Evolutionary conservation across 306 rosid species (phyloP), one percentile per base, ranked within the genome.

Genomic region (Trifolium repens): DNA sequence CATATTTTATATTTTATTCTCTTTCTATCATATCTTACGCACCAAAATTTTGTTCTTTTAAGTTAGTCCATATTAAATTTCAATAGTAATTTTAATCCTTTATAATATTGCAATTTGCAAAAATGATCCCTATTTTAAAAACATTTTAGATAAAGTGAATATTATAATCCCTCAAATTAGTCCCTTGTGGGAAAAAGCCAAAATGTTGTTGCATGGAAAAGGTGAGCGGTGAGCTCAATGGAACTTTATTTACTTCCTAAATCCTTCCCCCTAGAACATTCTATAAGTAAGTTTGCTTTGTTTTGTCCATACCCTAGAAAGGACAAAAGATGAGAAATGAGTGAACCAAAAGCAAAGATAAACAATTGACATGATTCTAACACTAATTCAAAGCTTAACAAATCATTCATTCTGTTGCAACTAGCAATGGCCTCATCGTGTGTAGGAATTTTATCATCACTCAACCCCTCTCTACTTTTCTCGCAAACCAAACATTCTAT

Each of bases 391-490:
- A 72, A 77, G 63, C 53, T 43, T 35, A 32, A 60, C 44, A 27
- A 52, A 19, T 19, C 27, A 46, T 50, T 30, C 2, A 39, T 4
- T 62, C 65, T 16, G 69, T 13, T 44, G 22, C 70, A 66, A 80
- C n/a, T 86, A 35, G 27, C 73, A 69, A 86, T 87, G 88, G 81
- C 88, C 61, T 77, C 78, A 76, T 53, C 55, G 47, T 65, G 37
- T 74, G 65, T 82, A 57, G 83, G 81, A 19, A 46, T 75, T 80
- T 47, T 62, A 32, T 62, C 19, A 13, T 66, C 52, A 4, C 72
- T 72, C 9, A 82, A 68, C 73, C 69, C 55, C 37, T 26, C 69
- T 9, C 69, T 76, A 8, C 12, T 73, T 32, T 66, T 39, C 72
- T 9, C 81, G 7, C 67, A 67, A 76, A 59, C 81, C 81, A 81